Percentiles rank a stretch among this genome's conserved stretches.
phyloP scores from a whole-genome alignment of 148 eudicot species.

The Amaranthus palmeri region DNA sequence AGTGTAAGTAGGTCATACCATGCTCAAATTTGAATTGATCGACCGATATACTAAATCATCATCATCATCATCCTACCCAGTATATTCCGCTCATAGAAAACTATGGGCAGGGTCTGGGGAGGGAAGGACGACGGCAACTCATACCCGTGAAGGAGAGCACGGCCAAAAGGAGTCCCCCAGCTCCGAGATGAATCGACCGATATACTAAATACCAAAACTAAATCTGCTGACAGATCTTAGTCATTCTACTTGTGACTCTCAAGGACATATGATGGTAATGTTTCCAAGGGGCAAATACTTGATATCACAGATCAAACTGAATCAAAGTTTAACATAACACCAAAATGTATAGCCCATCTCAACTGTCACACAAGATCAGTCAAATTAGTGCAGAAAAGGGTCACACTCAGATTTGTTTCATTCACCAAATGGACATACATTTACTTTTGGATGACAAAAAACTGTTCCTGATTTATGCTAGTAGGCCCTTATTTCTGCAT shows the following conservation, averaged over 20 bases:
- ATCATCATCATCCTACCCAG: too few relatives aligned
- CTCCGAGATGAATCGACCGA: too few relatives aligned
- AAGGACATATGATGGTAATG: neutral
- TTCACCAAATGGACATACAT: slow-evolving; percentile 16
- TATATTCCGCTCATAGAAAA: too few relatives aligned
- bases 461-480: neutral
- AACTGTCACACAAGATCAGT: neutral
- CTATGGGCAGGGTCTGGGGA: too few relatives aligned
- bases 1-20: too few relatives aligned
- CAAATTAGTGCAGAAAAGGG: neutral
- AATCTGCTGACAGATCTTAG: neutral
- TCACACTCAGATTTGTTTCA: slow-evolving; percentile 16
- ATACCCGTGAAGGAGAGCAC: too few relatives aligned
- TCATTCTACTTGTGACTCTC: neutral
- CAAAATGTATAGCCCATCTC: neutral
- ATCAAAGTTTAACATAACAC: slow-evolving; percentile 13
- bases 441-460: neutral
- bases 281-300: neutral
- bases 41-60: too few relatives aligned
- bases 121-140: too few relatives aligned
- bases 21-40: too few relatives aligned
- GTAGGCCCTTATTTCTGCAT: neutral
- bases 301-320: neutral
- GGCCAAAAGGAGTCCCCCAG: too few relatives aligned
- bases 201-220: too few relatives aligned